phyloP scores from a whole-genome alignment of 1,139 yeast genomes.

The Diutina pseudorugosa region DNA sequence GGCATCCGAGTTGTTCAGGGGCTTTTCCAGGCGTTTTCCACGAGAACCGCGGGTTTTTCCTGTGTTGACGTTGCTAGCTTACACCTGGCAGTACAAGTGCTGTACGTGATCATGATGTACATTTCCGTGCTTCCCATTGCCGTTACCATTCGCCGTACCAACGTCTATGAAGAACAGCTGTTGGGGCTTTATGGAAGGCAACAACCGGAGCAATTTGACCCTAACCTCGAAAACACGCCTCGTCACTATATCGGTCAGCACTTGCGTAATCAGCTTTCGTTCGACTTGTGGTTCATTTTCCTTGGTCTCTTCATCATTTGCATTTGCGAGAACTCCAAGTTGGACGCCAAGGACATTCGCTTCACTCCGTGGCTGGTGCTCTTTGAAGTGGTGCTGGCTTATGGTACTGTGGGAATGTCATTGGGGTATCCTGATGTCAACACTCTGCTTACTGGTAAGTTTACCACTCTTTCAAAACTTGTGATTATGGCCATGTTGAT shows the following conservation, averaged over 20 bases:
- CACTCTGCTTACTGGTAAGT: slow-evolving; percentile 64
- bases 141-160: slow-evolving; percentile 89
- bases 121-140: slow-evolving; percentile 94
- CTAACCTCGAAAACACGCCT: slow-evolving; percentile 22
- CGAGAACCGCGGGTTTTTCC: slow-evolving; percentile 88
- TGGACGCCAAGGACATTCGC: slow-evolving; percentile 32
- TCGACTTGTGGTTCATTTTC: slow-evolving; percentile 90
- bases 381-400: slow-evolving; percentile 89
- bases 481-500: slow-evolving; percentile 83
- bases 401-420: slow-evolving; percentile 90
- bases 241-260: slow-evolving; percentile 75
- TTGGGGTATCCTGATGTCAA: slow-evolving; percentile 62
- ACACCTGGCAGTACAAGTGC: slow-evolving; percentile 87
- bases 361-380: slow-evolving; percentile 63
- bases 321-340: slow-evolving; percentile 64
- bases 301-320: slow-evolving; percentile 79
- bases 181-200: slow-evolving; percentile 54
- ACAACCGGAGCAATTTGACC: slow-evolving; percentile 16
- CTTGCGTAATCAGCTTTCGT: slow-evolving; percentile 81
- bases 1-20: slow-evolving; percentile 74
- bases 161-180: slow-evolving; percentile 94
- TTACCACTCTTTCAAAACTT: slow-evolving; percentile 63
- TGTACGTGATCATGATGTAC: slow-evolving; percentile 96
- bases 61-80: slow-evolving; percentile 56
- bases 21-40: slow-evolving; percentile 78